Evolutionary conservation across 257 asterid genomes (phyloP).

Genomic region (Fraxinus quadrangulata): DNA sequence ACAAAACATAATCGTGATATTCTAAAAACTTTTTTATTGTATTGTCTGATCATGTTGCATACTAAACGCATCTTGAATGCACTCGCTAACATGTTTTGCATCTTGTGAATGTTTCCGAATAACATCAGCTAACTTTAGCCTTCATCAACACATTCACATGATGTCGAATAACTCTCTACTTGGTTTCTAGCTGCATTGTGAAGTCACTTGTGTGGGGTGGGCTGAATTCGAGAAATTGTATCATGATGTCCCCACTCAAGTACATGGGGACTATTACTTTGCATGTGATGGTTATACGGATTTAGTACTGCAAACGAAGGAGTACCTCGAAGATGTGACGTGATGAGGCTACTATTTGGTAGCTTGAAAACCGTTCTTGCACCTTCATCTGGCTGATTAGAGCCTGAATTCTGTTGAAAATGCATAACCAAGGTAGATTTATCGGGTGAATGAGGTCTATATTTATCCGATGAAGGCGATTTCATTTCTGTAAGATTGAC

Average conservation of each 20-base stretch:
- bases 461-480: conserved; percentile 25
- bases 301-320: conserved; percentile 33
- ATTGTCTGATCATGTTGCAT: not conserved
- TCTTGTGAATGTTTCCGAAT: not conserved
- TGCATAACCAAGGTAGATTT: not conserved
- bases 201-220: conserved; percentile 21
- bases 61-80: not conserved
- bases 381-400: conserved; percentile 41
- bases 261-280: conserved; percentile 34
- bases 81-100: not conserved
- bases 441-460: conserved; percentile 6
- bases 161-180: not conserved
- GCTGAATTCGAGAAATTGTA: conserved; percentile 47
- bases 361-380: conserved; percentile 25
- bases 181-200: not conserved
- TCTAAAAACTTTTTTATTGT: not conserved
- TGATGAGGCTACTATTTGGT: conserved; percentile 22
- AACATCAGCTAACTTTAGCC: not conserved
- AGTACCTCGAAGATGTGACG: conserved; percentile 34
- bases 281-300: conserved; percentile 32
- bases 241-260: conserved; percentile 46
- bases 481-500: conserved; percentile 47
- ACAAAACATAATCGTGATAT: conserved; percentile 1
- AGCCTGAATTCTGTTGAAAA: conserved; percentile 30
- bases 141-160: not conserved